Evolutionary conservation across 148 eudicot genomes (phyloP), one percentile per base, ranked within the genome.

Genomic region (Drosera capensis): DNA sequence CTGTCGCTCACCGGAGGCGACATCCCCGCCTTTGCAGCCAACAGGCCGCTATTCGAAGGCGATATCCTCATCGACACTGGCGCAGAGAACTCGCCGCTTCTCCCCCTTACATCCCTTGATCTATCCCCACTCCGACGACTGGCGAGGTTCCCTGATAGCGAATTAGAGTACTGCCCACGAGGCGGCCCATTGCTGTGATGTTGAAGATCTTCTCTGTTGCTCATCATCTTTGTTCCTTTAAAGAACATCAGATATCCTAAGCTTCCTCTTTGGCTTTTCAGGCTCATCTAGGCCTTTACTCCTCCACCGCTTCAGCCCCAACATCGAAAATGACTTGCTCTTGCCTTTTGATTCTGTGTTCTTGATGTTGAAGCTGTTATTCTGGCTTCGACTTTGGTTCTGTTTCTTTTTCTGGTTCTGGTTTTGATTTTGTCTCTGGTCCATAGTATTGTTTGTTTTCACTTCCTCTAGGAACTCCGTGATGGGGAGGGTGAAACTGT

Each of bases 31-130:
- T 28, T 28, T 5, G 31, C 31, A 28, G 11, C 7, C 5, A 28
- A 11, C 0, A 35, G 45, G 1, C 64, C 62, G 20, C 71, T 70
- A 13, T 58, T 57, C 5, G 64, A 58, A 7, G 96, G 94, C 1
- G 96, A 86, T 0, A 75, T 69, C 26, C 79, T 65, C 75, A 71
- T 86, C 1, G 96, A 78, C 0, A 73, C 94, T n/a, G 96, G 96
- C 0, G 94, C 94, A 1, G 96, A 82, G 16, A 50, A 66, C 48
- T 64, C 74, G 14, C 77, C 68, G 58, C 73, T 54, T 38, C 53
- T 65, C 19, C 72, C 70, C 40, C 62, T 71, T 16, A 47, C 25
- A 53, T 40, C 8, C 8, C 18, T 24, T 56, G 43, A 49, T 51
- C 49, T 13, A 31, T 62, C 17, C 23, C 23, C 25, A 40, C 54